Evolutionary conservation across 2,329 filamentous ascomycete species (phyloP), one percentile per base, ranked within the genome.

Genomic region (Grosmannia clavigera): DNA sequence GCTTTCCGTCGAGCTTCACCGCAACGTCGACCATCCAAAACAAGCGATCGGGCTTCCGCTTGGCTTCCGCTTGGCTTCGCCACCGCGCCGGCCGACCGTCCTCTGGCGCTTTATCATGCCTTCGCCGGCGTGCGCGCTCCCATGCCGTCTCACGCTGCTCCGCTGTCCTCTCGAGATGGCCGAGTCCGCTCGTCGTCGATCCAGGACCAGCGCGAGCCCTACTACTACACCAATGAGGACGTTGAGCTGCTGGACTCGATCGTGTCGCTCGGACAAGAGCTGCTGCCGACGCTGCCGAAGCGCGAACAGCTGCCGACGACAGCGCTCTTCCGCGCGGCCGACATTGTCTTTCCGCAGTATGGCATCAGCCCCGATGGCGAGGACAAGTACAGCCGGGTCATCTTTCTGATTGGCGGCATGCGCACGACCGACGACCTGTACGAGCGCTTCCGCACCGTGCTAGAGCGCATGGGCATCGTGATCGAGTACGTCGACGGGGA

Each of bases 291-390:
- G 12, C 74, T 82, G 2, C 76, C 82, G 1, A 81, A 85, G 60
- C 79, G 79, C 56, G 81, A 87, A 66, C 80, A 81, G 60, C 77
- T 87, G 27, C 85, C 88, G 3, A 90, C 87, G 61, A 84, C 85
- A 68, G 89, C 90, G 11, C 80, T 96, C 22, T 95, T 95, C 72
- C 79, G 81, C 58, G 89, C 90, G 35, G 95, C 95, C 69, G 87
- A 94, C 68, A 78, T 82, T 60, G 79, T 92, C 51, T 80, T 95
- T n/a, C 82, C 81, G 5, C 77, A 83, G 64, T 77, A 88, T 74
- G 86, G 84, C 59, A 76, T 90, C 64, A 80, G 89, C 61, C 79
- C 83, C n/a, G 84, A 88, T 66, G 88, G 92, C n/a, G 70, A 71
- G 67, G 84, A 85, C 66, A 83, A 87, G 65, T 86, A 91, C 67